These are phyloP conservation scores for Nakazawaea sp. DNA, from an alignment of 805 yeast species.

Conservation along the genomic window DNA sequence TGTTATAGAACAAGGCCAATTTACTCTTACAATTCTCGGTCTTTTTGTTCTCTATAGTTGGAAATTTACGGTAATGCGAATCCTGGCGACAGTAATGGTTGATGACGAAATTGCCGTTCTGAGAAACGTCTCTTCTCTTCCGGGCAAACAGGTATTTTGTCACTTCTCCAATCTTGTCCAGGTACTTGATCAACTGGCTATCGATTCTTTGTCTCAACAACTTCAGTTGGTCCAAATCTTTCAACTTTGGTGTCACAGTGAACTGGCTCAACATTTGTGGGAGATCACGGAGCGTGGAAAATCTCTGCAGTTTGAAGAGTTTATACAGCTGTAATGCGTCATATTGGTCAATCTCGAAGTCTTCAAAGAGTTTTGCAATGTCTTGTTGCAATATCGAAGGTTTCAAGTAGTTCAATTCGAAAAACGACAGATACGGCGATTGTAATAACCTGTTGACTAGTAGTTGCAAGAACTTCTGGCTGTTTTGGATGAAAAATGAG, in stretches of 20 bases:
- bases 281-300: constrained; percentile 6
- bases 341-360: constrained; percentile 3
- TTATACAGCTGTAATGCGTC: constrained; percentile 5
- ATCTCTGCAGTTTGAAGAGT: constrained; percentile 3
- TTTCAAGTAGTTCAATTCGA: constrained; percentile 1
- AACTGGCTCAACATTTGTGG: constrained; percentile 3
- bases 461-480: constrained; percentile 2
- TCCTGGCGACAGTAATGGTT: constrained; percentile 11
- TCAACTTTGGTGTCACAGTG: constrained; percentile 5
- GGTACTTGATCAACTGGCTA: constrained; percentile 3
- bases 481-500: constrained; percentile 11
- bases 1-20: constrained; percentile 8
- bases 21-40: constrained; percentile 10
- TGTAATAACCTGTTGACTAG: constrained; percentile 1
- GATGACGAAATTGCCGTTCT: constrained; percentile 11
- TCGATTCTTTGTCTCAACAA: constrained; percentile 8
- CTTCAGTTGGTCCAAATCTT: constrained; percentile 5
- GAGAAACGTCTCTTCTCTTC: constrained; percentile 11
- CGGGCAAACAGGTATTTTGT: constrained; percentile 9
- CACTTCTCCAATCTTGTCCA: constrained; percentile 4
- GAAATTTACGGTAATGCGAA: constrained; percentile 9
- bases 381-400: constrained; percentile 9
- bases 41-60: constrained; percentile 7
- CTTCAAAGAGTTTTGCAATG: constrained; percentile 4
- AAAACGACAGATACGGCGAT: not conserved